Base-by-base conservation (phyloP, 495 filamentous ascomycete species). In the Penicillium parvum region DNA sequence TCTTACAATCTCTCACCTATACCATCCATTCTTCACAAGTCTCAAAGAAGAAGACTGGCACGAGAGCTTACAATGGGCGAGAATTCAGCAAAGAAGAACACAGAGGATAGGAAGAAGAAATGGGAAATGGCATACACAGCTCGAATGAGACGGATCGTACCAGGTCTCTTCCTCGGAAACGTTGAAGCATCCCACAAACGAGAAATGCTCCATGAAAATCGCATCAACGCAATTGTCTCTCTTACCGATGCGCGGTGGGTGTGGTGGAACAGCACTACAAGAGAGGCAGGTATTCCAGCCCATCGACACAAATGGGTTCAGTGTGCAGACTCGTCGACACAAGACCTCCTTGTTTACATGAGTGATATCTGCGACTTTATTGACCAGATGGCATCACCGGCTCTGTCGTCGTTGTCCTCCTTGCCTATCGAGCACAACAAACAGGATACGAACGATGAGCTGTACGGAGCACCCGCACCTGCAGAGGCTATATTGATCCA, bases 281-380 rank as follows among this genome's bases (percentile, higher is more conserved):
- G 60, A 48, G 27, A 53, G 14, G 56, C 53, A 40, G 53, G 60
- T 10, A 37, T 72, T 22, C 58, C 59, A 23, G 48, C 49, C 34
- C 11, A 53, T 28, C 43, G 52, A 21, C 68, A 69, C 35, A 53
- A 57, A 44, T 66, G 46, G 54, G 37, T 68, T 47, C 41, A 57
- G 28, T 63, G 57, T 56, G 52, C 40, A 23, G 68, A 72, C 43
- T 54, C 49, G 16, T 51, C 60, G 8, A 65, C 58, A 1, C 60
- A 68, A 19, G 64, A 69, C 43, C 49, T 69, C 15, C 46, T 71
- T 4, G 23, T 11, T 11, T 23, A 62, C 43, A 50, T 72, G 47
- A 44, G 32, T 9, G 45, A 53, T 14, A 63, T 64, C 14, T 69
- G 66, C 50, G 60, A 71, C 53, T 69, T 69, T 21, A 72, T 69